phyloP scores from a whole-genome alignment of 73 alveolate genomes.

The Paramecium primaurelia region DNA sequence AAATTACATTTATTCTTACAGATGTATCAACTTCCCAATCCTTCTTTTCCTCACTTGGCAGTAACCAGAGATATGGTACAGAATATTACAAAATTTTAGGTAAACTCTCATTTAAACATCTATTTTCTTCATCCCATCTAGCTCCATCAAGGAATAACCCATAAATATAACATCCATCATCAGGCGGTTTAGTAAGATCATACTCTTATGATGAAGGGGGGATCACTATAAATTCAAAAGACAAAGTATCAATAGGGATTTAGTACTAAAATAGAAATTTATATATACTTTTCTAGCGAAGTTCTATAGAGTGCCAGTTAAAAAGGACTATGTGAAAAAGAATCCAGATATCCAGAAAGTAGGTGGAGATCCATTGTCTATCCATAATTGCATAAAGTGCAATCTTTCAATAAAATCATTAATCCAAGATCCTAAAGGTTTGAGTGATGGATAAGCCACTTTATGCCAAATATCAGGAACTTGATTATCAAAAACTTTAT shows the following conservation, averaged over 20 bases:
- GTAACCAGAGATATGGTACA: conserved; percentile 93
- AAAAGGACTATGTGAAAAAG: conserved; percentile 99
- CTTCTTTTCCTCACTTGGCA: conserved; percentile 82
- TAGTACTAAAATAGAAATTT: conserved; percentile 72
- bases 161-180: conserved; percentile 98
- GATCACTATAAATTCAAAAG: conserved; percentile 88
- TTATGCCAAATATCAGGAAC: conserved; percentile 90
- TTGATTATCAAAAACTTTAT: conserved; percentile 90
- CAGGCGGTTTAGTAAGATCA: conserved; percentile 86
- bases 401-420: conserved; percentile 97
- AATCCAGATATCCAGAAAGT: conserved; percentile 99
- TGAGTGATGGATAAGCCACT: conserved; percentile 96
- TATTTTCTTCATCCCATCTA: conserved; percentile 95
- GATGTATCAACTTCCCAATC: conserved; percentile 73
- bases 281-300: conserved; percentile 90
- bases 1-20: conserved; percentile 58
- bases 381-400: conserved; percentile 98
- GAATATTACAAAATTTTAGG: conserved; percentile 93
- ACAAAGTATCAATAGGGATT: conserved; percentile 90
- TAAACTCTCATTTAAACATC: conserved; percentile 89
- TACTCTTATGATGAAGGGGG: conserved; percentile 86
- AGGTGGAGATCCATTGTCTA: conserved; percentile 98
- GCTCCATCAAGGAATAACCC: conserved; percentile 99
- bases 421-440: conserved; percentile 99
- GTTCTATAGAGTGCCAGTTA: conserved; percentile 98